Evolutionary conservation across 257 asterid genomes (phyloP).

Genomic region (Solanum dulcamara): DNA sequence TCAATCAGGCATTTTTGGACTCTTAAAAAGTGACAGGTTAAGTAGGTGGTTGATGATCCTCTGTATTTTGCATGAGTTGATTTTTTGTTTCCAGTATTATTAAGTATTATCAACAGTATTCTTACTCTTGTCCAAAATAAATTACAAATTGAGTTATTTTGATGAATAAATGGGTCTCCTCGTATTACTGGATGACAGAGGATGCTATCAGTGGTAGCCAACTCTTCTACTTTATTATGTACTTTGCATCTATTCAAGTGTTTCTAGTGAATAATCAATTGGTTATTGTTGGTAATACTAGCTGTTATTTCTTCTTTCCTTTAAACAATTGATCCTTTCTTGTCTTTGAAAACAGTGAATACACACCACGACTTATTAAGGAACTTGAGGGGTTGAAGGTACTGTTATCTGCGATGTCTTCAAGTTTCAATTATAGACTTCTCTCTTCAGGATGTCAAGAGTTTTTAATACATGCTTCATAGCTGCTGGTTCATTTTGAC

Average conservation of each 20-base stretch:
- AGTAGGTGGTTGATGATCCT: conserved; percentile 2
- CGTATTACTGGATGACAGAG: not conserved
- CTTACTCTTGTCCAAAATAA: not conserved
- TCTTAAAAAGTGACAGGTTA: conserved; percentile 66
- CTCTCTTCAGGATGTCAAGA: not conserved
- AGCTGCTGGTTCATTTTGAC: conserved; percentile 4
- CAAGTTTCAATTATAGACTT: not conserved
- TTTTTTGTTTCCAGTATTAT: not conserved
- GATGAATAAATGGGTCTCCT: not conserved
- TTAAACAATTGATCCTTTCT: not conserved
- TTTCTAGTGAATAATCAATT: not conserved
- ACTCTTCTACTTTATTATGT: not conserved
- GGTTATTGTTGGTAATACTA: not conserved
- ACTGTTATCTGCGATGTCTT: not conserved
- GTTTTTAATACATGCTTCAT: conserved; percentile 2
- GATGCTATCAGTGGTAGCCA: not conserved
- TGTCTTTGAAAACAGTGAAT: conserved; percentile 51
- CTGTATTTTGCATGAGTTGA: not conserved
- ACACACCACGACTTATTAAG: conserved; percentile 78
- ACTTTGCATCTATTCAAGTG: not conserved
- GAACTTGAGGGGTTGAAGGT: conserved; percentile 86
- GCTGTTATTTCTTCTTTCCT: not conserved
- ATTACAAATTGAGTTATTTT: not conserved
- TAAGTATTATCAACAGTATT: not conserved
- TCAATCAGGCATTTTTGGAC: conserved; percentile 62